Base-by-base conservation (phyloP, 495 filamentous ascomycete species). In the Neurospora sp. region DNA sequence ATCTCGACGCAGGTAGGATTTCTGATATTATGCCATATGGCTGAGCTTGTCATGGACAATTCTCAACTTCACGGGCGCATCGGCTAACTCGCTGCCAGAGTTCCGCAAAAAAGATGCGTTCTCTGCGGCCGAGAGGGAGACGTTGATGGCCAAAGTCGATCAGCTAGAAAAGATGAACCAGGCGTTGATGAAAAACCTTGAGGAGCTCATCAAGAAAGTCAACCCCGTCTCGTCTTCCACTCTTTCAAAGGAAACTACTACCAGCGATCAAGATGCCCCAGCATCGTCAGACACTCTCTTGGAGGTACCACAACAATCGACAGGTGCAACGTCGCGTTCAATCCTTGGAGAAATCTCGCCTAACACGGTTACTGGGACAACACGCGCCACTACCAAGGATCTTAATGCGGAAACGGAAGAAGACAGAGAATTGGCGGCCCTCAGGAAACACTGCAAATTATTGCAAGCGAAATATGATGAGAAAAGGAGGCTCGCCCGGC, bases 141-240 rank as follows among this genome's bases (percentile, higher is more conserved):
- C 45, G 20, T 70, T 84, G 14, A 79, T 72, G 59, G 77, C 74
- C 27, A 73, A 74, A 40, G 76, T 75, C 9, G 74, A 77, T 12
- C 73, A 44, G 3, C 71, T 85, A 39, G 74, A 82, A 39, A 71
- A 79, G 31, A 82, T 85, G 69, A 84, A 84, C 71, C 72, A 41
- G 20, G 20, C 71, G 3, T 75, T 86, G 20, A 78, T 75, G 38
- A 76, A 68, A 48, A 78, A 86, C 31, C 72, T 86, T 7, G 72
- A 68, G 44, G 76, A 73, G n/a, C 79, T 74, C 72, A 77, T 77
- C 68, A 73, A 72, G 69, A 74, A 71, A 18, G 70, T 40, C 40
- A 39, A 68, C 35, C 40, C 45, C 71, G 40, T n/a, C 14, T 35
- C 53, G 35, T 10, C 61, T 35, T 65, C 65, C 68, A 10, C 37